A percentile compares a stretch with the other conserved stretches of the same genome.
phyloP scores from a whole-genome alignment of 1,284 basidiomycete genomes.

The Ustilago trichophora region DNA sequence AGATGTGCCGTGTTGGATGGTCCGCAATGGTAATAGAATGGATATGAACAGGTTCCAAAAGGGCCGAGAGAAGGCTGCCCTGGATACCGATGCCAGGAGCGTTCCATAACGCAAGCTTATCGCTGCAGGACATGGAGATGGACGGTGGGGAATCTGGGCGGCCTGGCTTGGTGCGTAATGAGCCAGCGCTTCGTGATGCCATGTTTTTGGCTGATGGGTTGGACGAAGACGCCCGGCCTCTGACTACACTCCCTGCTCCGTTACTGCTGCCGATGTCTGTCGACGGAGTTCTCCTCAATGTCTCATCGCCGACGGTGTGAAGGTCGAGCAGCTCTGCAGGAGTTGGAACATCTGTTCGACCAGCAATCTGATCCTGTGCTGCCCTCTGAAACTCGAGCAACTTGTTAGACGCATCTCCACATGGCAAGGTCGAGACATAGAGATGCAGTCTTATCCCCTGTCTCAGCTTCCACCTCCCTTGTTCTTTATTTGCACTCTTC shows the following conservation, averaged over 20 bases:
- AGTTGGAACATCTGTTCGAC: background rate
- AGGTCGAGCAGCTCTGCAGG: constrained; percentile 9
- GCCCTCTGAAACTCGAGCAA: constrained; percentile 38
- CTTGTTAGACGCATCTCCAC: constrained; percentile 64
- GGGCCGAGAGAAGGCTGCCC: constrained; percentile 40
- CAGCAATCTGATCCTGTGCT: constrained; percentile 22
- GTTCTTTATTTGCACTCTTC: no score
- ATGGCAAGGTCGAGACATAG: constrained; percentile 89
- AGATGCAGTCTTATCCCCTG: constrained; percentile 73
- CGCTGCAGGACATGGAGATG: constrained; percentile 53
- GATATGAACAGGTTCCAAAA: constrained; percentile 39
- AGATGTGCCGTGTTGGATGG: constrained; percentile 24
- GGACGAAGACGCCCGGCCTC: constrained; percentile 22
- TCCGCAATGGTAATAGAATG: constrained; percentile 33
- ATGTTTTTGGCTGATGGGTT: no score
- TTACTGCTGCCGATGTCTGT: no score
- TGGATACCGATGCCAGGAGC: constrained; percentile 43
- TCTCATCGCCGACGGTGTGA: no score
- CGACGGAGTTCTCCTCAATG: no score
- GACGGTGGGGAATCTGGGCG: constrained; percentile 49
- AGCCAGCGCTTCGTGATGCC: no score
- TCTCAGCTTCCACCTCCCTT: constrained; percentile 70
- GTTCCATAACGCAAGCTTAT: constrained; percentile 56
- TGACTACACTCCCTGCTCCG: no score
- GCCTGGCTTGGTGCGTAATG: constrained; percentile 52